Base-by-base conservation (phyloP, 257 asterid species). In the Coffea eugenioides region DNA sequence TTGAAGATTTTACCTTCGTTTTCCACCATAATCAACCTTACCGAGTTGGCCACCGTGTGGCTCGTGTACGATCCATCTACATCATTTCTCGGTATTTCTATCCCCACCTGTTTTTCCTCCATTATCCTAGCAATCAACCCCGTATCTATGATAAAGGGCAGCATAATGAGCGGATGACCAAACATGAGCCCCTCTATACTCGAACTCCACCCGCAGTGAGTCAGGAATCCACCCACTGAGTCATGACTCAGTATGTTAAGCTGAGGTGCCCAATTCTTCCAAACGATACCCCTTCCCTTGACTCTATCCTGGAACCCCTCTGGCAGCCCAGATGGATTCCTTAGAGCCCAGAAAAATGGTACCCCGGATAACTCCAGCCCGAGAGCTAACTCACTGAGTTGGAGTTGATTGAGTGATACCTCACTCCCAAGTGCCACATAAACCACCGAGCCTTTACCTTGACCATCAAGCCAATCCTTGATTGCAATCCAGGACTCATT, bases 201-300 rank as follows among this genome's bases (percentile, higher is more conserved):
- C 0, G 82, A 82, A 11, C 59, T 43, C 86, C 86, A 83, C 8
- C 86, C 80, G 27, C 83, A 83, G 54, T 83, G 86, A 13, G 74
- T 83, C 61, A 83, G 7, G 31, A 83, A 79, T 39, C 83, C 71
- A 12, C 82, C 83, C 0, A 79, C 80, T 2, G 83, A 57, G 2
- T n/a, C 74, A 39, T 83, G 83, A 16, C 68, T 72, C 43, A 74
- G 62, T 54, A 83, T 79, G 1, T 72, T 65, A 41, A 78, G 4
- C 57, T 83, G 80, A 2, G 83, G 83, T 1, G 41, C 83, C 86
- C 86, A 83, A 5, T 59, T 54, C 31, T 66, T 75, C 69, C 75
- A 41, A 2, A 83, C 72, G 1, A 79, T 23, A 0, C 86, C 86
- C 1, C 78, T 61, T 25, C 77, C 86, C 36, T 68, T 57, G 1